A percentile compares a stretch with the other conserved stretches of the same genome.
Conservation (phyloP, 129 eudicot genomes). For the Tagetes patula region DNA sequence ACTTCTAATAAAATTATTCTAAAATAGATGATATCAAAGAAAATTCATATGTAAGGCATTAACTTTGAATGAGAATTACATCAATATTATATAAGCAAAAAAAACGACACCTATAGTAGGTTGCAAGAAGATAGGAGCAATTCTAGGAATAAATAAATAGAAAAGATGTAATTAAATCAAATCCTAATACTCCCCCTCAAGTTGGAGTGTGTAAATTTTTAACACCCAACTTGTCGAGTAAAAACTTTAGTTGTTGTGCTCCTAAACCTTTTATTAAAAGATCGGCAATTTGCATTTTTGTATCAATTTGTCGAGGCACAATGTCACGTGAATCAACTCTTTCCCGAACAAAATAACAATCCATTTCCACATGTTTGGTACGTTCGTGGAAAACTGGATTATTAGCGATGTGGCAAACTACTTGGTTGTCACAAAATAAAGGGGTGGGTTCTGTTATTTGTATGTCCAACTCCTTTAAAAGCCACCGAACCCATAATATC, state of each 20-base stretch:
- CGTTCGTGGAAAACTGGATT: background rate
- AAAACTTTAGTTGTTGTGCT: background rate
- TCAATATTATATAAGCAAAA: no score
- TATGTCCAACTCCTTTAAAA: background rate
- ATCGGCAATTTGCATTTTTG: background rate
- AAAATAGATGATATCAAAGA: no score
- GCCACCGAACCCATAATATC: background rate
- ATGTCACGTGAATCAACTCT: background rate
- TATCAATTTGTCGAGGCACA: background rate
- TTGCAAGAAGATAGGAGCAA: no score
- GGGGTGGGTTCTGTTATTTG: background rate
- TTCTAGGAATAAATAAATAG: no score
- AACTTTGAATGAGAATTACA: no score
- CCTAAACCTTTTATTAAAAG: background rate
- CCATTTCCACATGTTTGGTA: background rate
- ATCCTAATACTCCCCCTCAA: background rate
- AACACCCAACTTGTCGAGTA: background rate
- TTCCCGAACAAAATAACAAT: background rate
- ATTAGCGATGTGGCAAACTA: background rate
- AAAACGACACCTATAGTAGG: no score
- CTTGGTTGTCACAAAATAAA: background rate
- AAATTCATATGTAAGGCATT: no score
- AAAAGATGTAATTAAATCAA: no score
- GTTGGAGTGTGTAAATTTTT: background rate
- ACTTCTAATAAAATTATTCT: no score